Base-by-base conservation (phyloP, 2,329 filamentous ascomycete species). In the Orbilia blumenaviensis region DNA sequence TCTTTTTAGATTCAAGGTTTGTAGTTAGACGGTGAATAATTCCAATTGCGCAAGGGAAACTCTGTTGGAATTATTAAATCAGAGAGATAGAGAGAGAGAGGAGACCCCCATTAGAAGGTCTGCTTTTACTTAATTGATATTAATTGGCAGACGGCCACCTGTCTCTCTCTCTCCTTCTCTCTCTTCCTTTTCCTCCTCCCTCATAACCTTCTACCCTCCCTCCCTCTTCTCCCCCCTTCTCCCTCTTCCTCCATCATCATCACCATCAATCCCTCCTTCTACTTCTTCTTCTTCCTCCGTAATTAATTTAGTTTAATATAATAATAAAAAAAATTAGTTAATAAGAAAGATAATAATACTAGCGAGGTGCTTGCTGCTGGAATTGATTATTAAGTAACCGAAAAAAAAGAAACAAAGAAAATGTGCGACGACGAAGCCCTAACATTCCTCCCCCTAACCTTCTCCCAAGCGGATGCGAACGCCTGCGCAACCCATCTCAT, bases 401-500 rank as follows among this genome's bases (percentile, higher is more conserved):
- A 41, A 42, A 23, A 44, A 18, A 12, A 42, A 58, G 16, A 61
- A 44, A 46, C 16, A 6, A 18, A 27, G 46, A 46, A 44, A 29
- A 61, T 66, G 69, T 54, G 32, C 62, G 62, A 68, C 62, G 71
- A 68, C 21, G 71, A 75, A 60, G 56, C 56, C 78, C 73, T 80
- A 36, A 78, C 78, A 9, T 76, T 87, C 84, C 91, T 98, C 72
- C 88, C 92, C 66, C 87, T 94, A 77, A 88, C 87, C 79, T 97
- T 96, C 86, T 90, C 92, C 83, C 89, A 89, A 83, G 85, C 88
- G 79, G 89, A 96, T 82, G 91, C 92, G 29, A 88, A 94, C 78
- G 86, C 88, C 71, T 96, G 94, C 18, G 94, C 94, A 63, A 86
- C 92, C 77, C 88, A 88, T 78, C 88, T 99, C 78, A 90, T 97